Conservation (phyloP, 2,329 filamentous ascomycete species). For the Phialocephala sp. region DNA sequence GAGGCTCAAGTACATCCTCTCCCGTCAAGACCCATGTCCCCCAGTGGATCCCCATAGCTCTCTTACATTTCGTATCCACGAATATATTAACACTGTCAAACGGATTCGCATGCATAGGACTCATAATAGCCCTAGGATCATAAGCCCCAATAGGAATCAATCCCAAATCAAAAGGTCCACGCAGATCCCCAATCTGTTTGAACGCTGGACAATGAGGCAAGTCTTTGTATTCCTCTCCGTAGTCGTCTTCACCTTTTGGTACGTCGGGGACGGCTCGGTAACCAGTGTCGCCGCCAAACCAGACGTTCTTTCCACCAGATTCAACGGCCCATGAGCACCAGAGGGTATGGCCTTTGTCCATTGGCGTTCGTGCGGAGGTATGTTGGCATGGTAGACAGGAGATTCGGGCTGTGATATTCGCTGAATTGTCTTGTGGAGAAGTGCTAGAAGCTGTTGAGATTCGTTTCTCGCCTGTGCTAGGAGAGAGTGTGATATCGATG, state of each 20-base stretch:
- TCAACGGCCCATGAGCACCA: conserved; percentile 88
- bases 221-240: conserved; percentile 67
- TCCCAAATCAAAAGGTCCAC: conserved; percentile 89
- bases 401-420: conserved; percentile 71
- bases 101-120: conserved; percentile 83
- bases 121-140: conserved; percentile 73
- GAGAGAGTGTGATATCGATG: conserved; percentile 69
- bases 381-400: conserved; percentile 88
- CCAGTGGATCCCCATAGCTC: conserved; percentile 90
- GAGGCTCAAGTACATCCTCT: conserved; percentile 87
- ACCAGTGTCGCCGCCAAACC: conserved; percentile 89
- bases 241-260: conserved; percentile 70
- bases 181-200: conserved; percentile 76
- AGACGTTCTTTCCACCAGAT: conserved; percentile 78
- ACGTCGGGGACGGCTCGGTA: conserved; percentile 70
- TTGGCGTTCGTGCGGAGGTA: conserved; percentile 68
- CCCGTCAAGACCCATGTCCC: conserved; percentile 79
- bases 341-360: conserved; percentile 74
- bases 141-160: conserved; percentile 95
- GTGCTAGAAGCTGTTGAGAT: conserved; percentile 39
- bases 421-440: conserved; percentile 37
- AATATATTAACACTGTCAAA: conserved; percentile 91
- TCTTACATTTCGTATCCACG: conserved; percentile 76
- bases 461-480: conserved; percentile 41
- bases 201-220: conserved; percentile 83